Percentiles rank a stretch among this genome's conserved stretches.
Conservation (phyloP, 192 early-diverging fungal genomes). For the Phycomyces nitens region DNA sequence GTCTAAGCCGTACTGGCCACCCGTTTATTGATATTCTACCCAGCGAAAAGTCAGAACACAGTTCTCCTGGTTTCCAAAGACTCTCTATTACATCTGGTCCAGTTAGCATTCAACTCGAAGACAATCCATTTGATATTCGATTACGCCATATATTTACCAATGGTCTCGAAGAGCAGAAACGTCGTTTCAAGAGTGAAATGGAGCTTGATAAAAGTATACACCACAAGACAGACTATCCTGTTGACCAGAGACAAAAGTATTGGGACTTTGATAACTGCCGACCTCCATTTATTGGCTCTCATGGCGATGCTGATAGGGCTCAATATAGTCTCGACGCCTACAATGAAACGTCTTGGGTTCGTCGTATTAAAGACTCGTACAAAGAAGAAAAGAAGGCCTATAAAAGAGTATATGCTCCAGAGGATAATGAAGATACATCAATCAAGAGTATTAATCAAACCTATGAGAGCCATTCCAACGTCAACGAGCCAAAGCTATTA, state of each 20-base stretch:
- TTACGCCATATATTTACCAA: constrained; percentile 23
- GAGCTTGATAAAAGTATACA: constrained; percentile 21
- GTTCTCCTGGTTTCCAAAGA: constrained; percentile 2
- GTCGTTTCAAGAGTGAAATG: constrained; percentile 24
- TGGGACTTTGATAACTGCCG: too few species aligned
- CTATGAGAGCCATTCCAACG: not conserved
- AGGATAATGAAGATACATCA: not conserved
- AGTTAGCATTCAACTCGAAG: constrained; percentile 30
- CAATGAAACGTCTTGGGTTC: not conserved
- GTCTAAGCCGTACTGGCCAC: not conserved
- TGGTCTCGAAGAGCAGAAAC: constrained; percentile 25
- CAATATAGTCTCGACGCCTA: not conserved
- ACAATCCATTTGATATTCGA: constrained; percentile 36
- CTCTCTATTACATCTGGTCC: constrained; percentile 4
- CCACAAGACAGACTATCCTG: not conserved
- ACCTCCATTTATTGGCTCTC: not conserved
- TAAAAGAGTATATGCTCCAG: not conserved
- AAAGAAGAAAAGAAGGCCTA: not conserved
- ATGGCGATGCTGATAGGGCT: not conserved
- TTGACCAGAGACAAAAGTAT: not conserved
- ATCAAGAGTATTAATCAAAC: not conserved
- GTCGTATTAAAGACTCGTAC: not conserved
- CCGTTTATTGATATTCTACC: constrained; percentile 21
- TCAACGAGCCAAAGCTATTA: not conserved
- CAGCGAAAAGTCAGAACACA: not conserved